A percentile compares a stretch with the other conserved stretches of the same genome.
Evolutionary conservation across 192 early-diverging fungal genomes (phyloP).

Genomic region (Coemansia sp.): DNA sequence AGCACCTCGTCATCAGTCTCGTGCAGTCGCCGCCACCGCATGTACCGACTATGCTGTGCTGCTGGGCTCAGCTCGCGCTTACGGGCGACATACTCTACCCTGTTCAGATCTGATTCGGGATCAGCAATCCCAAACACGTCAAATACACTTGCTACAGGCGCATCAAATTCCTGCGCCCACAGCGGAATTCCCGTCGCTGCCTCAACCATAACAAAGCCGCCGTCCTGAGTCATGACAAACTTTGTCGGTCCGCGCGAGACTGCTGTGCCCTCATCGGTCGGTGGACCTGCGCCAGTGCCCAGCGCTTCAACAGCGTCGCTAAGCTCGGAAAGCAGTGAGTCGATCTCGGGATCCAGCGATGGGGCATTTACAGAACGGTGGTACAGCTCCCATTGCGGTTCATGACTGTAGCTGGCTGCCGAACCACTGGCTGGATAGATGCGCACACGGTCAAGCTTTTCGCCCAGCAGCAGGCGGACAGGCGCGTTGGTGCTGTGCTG

Average conservation of each 20-base stretch:
- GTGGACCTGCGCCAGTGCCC: constrained; percentile 7
- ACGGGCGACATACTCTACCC: constrained; percentile 35
- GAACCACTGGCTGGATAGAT: constrained; percentile 22
- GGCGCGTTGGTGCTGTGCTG: constrained; percentile 10
- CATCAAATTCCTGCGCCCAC: constrained; percentile 58
- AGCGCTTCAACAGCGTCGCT: constrained; percentile 63
- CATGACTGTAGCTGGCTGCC: background rate
- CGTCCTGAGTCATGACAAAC: constrained; percentile 48
- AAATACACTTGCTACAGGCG: constrained; percentile 59
- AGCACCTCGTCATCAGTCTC: constrained; percentile 24
- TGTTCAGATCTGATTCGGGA: background rate
- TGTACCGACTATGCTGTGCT: constrained; percentile 30
- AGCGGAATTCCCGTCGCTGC: constrained; percentile 48
- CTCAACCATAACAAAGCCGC: constrained; percentile 44
- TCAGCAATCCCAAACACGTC: constrained; percentile 55
- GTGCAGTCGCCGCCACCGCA: constrained; percentile 29
- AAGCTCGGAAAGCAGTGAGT: constrained; percentile 41
- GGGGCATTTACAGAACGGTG: constrained; percentile 38
- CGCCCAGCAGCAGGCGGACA: constrained; percentile 31
- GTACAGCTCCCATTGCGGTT: constrained; percentile 47
- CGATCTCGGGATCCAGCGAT: constrained; percentile 34
- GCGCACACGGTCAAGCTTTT: constrained; percentile 36
- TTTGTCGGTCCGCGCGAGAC: constrained; percentile 28
- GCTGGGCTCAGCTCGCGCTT: constrained; percentile 33
- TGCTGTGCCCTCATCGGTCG: constrained; percentile 16